Conservation (phyloP, 2,329 filamentous ascomycete species). For the Colletotrichum liriopes region DNA sequence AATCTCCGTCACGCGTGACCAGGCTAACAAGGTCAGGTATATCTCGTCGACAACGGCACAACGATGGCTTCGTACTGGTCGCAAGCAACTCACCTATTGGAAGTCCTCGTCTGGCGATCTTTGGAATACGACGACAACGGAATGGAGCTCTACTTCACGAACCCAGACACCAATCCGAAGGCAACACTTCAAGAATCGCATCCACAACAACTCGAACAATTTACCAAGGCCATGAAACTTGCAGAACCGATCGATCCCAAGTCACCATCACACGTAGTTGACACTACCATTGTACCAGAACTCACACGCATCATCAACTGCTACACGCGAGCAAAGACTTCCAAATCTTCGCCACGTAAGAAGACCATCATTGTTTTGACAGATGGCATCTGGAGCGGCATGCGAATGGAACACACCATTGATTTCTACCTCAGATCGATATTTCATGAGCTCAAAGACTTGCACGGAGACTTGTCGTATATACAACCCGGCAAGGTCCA, state of each 20-base stretch:
- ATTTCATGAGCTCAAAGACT: constrained; percentile 7
- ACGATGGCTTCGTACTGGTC: constrained; percentile 48
- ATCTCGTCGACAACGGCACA: constrained; percentile 50
- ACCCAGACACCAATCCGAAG: constrained; percentile 10
- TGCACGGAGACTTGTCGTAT: not conserved
- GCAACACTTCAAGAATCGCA: not conserved
- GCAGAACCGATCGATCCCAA: not conserved
- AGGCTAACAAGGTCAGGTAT: constrained; percentile 43
- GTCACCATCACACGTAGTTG: not conserved
- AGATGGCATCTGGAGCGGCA: constrained; percentile 18
- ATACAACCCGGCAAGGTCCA: not conserved
- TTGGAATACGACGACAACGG: constrained; percentile 50
- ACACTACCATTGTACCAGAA: constrained; percentile 7
- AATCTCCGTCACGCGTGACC: not conserved
- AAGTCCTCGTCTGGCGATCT: constrained; percentile 47
- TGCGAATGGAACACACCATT: not conserved
- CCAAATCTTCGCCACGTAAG: not conserved
- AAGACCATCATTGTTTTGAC: constrained; percentile 27
- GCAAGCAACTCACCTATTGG: constrained; percentile 45
- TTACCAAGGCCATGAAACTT: not conserved
- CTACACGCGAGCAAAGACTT: constrained; percentile 3
- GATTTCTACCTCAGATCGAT: not conserved
- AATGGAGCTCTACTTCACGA: constrained; percentile 46
- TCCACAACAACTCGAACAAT: not conserved
- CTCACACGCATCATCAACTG: constrained; percentile 27